Conservation (phyloP, 768 basidiomycete genomes). For the Fomitopsis pulvina region DNA sequence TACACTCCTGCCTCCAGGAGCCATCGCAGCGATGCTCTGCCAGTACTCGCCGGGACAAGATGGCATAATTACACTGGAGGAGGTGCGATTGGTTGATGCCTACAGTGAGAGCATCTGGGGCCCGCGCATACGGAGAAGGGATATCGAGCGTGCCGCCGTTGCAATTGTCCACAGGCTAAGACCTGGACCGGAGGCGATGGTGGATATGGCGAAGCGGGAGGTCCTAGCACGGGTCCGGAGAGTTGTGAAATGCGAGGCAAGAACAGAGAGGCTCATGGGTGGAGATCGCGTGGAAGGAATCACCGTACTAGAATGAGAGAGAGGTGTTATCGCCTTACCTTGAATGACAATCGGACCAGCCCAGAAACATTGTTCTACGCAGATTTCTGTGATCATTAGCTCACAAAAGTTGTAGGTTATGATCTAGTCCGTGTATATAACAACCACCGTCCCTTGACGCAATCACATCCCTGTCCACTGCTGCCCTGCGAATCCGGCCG, state of each 20-base stretch:
- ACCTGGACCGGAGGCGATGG: constrained; percentile 19
- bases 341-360: too few relatives aligned
- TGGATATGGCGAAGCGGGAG: constrained; percentile 5
- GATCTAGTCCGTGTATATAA: not conserved
- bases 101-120: constrained; percentile 58
- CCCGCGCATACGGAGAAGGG: constrained; percentile 39
- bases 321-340: too few relatives aligned
- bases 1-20: constrained; percentile 35
- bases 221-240: constrained; percentile 28
- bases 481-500: constrained; percentile 10
- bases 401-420: not conserved
- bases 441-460: not conserved
- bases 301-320: not conserved
- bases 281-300: constrained; percentile 38
- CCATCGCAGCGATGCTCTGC: constrained; percentile 32
- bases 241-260: constrained; percentile 43
- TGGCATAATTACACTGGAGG: constrained; percentile 21
- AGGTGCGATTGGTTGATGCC: constrained; percentile 43
- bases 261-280: constrained; percentile 46
- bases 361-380: too few relatives aligned
- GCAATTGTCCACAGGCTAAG: constrained; percentile 22
- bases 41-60: constrained; percentile 13
- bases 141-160: constrained; percentile 35
- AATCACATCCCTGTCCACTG: constrained; percentile 7
- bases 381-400: too few relatives aligned